Conservation (phyloP, 192 early-diverging fungal genomes). For the Linderina pennispora region DNA sequence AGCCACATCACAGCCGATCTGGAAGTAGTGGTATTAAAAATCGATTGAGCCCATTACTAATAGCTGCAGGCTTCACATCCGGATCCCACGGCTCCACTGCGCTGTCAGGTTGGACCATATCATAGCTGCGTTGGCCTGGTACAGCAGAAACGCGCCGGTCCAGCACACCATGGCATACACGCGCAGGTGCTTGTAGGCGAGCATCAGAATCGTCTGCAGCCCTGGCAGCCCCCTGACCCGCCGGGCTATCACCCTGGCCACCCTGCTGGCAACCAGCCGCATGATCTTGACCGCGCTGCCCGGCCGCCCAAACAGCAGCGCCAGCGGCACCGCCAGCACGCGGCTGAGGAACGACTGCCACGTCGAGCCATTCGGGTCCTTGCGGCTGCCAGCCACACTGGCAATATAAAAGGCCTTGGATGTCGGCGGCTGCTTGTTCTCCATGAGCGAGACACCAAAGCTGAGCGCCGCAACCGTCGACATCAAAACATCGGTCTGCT, state of each 20-base stretch:
- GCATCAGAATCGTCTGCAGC: conserved; percentile 17
- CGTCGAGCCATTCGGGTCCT: too few species aligned
- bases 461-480: conserved; percentile 42
- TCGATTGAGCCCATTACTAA: too few species aligned
- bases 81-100: conserved; percentile 26
- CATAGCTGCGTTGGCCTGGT: conserved; percentile 36
- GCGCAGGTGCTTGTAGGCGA: conserved; percentile 37
- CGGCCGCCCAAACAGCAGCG: conserved; percentile 26
- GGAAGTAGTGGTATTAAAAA: too few species aligned
- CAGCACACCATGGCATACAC: conserved; percentile 30
- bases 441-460: conserved; percentile 24
- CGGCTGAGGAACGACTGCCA: conserved; percentile 7
- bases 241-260: conserved; percentile 5
- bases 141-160: conserved; percentile 31
- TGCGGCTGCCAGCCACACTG: too few species aligned
- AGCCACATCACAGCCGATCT: too few species aligned
- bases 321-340: conserved; percentile 25
- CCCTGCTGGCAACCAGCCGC: conserved; percentile 1
- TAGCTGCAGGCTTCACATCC: too few species aligned
- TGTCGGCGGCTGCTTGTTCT: too few species aligned
- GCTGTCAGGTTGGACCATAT: conserved; percentile 26
- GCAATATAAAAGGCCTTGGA: background rate
- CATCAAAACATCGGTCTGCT: conserved; percentile 44
- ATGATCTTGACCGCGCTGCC: conserved; percentile 4
- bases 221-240: conserved; percentile 12